Conservation (phyloP, 225 moss, liverwort and hornwort genomes). For the Physcomitrium patens region DNA sequence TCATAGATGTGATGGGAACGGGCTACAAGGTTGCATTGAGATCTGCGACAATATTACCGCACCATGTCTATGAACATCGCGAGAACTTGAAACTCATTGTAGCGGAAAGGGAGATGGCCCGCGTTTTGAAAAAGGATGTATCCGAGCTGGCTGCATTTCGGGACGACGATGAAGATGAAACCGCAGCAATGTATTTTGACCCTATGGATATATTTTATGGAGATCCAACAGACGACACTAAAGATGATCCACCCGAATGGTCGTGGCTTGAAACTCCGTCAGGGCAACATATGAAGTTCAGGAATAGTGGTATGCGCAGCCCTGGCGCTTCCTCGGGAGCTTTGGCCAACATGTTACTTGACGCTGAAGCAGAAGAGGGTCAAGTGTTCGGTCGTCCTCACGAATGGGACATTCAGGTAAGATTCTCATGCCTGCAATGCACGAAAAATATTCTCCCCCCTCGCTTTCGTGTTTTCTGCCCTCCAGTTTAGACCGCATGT, state of each 20-base stretch:
- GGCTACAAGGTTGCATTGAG: slow-evolving; percentile 73
- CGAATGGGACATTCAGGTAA: slow-evolving; percentile 59
- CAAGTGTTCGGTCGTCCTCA: slow-evolving; percentile 48
- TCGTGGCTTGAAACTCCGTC: slow-evolving; percentile 55
- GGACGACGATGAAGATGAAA: slow-evolving; percentile 25
- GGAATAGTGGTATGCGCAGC: slow-evolving; percentile 35
- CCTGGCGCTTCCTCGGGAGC: slow-evolving; percentile 41
- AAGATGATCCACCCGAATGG: slow-evolving; percentile 52
- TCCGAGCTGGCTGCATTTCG: slow-evolving; percentile 41
- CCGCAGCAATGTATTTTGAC: slow-evolving; percentile 49
- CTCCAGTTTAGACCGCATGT: not conserved
- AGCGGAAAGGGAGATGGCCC: slow-evolving; percentile 67
- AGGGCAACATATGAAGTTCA: slow-evolving; percentile 52
- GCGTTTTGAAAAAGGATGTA: slow-evolving; percentile 43
- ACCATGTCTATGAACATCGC: slow-evolving; percentile 91
- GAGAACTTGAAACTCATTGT: slow-evolving; percentile 82
- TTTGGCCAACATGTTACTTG: slow-evolving; percentile 69
- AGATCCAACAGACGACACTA: slow-evolving; percentile 43
- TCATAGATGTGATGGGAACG: slow-evolving; percentile 83
- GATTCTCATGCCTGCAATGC: not conserved
- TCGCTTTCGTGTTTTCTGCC: not conserved
- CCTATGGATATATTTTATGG: slow-evolving; percentile 62
- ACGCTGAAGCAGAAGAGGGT: slow-evolving; percentile 48
- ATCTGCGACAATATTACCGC: slow-evolving; percentile 79
- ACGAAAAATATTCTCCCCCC: not conserved